phyloP scores from a whole-genome alignment of 2,329 filamentous ascomycete species.

The Ophidiomyces ophidiicola region DNA sequence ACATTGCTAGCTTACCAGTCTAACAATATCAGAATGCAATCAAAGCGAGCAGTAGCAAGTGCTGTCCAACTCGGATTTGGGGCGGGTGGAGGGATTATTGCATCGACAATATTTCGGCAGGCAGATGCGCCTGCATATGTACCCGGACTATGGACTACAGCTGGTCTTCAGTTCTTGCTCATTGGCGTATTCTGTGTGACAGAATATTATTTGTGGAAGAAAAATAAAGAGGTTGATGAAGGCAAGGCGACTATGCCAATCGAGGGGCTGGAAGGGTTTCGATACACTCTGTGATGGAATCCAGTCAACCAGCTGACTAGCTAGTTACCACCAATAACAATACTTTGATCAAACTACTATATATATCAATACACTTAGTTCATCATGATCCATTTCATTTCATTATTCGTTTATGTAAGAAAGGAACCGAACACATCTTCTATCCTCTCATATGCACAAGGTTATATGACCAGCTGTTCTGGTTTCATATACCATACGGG shows the following conservation, averaged over 20 bases:
- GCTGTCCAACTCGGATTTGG: conserved; percentile 62
- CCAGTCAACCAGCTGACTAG: too few relatives aligned
- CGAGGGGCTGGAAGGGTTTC: conserved; percentile 13
- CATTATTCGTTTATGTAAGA: conserved; percentile 6
- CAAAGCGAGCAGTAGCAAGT: conserved; percentile 65
- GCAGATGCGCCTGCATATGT: conserved; percentile 15
- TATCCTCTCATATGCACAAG: conserved; percentile 2
- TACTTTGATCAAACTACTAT: too few relatives aligned
- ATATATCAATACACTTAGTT: too few relatives aligned
- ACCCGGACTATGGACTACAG: conserved; percentile 13
- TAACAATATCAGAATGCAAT: conserved; percentile 47
- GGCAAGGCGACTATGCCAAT: conserved; percentile 9
- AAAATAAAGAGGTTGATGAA: conserved; percentile 13
- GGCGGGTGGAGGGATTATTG: conserved; percentile 60
- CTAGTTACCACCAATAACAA: too few relatives aligned
- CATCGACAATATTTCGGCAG: conserved; percentile 52
- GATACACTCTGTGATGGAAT: conserved; percentile 11
- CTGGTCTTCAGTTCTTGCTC: conserved; percentile 10
- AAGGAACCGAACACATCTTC: background rate
- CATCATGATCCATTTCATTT: too few relatives aligned
- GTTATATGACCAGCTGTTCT: background rate
- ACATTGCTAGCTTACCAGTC: conserved; percentile 24
- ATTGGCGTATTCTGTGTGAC: conserved; percentile 6
- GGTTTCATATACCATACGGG: background rate
- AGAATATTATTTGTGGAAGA: conserved; percentile 7